Evolutionary conservation across 1,284 basidiomycete species (phyloP).

Genomic region (Rhodofomes roseus): DNA sequence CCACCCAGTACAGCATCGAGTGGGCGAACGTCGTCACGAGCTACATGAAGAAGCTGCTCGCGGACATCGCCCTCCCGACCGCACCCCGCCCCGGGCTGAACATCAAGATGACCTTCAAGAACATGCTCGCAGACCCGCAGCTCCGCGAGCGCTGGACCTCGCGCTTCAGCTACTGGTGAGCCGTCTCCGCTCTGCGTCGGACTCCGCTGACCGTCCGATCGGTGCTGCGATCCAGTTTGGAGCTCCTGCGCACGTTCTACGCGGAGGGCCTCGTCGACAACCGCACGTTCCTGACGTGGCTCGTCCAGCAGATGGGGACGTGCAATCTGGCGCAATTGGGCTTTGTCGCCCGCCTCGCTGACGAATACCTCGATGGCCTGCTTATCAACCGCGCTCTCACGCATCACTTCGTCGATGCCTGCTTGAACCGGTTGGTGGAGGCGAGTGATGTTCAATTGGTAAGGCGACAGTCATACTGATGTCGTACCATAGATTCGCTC

Average conservation of each 20-base stretch:
- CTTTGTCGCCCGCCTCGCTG: constrained; percentile 74
- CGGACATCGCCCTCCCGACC: constrained; percentile 79
- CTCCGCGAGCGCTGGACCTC: constrained; percentile 75
- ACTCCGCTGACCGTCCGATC: constrained; percentile 1
- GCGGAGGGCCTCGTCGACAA: constrained; percentile 81
- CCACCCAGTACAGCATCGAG: constrained; percentile 83
- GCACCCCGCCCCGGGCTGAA: constrained; percentile 70
- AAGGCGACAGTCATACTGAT: background rate
- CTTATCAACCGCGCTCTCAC: constrained; percentile 61
- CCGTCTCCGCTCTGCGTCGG: background rate
- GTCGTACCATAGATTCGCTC: constrained; percentile 42
- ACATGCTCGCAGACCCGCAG: constrained; percentile 68
- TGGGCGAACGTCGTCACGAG: constrained; percentile 86
- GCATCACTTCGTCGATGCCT: constrained; percentile 65
- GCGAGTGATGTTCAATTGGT: constrained; percentile 33
- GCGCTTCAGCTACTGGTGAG: constrained; percentile 78
- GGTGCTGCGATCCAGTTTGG: constrained; percentile 44
- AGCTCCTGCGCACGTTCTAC: constrained; percentile 77
- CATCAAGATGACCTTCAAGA: constrained; percentile 77
- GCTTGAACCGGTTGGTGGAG: constrained; percentile 65
- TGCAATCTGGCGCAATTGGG: constrained; percentile 85
- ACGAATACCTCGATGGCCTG: constrained; percentile 79
- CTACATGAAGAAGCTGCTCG: constrained; percentile 89
- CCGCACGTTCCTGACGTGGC: constrained; percentile 78
- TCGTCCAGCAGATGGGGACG: constrained; percentile 71